These are phyloP conservation scores for Paecilomyces niveus DNA, from an alignment of 2,329 filamentous ascomycete genomes.

Conservation along the genomic window DNA sequence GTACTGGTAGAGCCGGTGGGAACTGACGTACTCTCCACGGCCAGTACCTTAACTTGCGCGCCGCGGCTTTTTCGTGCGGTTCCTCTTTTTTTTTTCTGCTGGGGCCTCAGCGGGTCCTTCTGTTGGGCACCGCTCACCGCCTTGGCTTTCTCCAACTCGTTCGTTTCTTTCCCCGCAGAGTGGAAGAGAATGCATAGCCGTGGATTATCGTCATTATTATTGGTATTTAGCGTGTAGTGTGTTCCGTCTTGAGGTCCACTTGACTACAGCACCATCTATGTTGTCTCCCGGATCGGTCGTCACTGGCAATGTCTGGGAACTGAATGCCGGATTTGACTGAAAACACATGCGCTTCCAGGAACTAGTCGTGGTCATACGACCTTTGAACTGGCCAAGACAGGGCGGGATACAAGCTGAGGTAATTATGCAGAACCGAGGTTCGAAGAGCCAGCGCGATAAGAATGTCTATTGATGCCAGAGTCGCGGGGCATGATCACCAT, in stretches of 20 bases:
- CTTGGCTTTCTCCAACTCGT: background rate
- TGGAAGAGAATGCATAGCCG: background rate
- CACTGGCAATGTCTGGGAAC: background rate
- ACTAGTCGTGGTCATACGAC: background rate
- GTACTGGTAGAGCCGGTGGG: background rate
- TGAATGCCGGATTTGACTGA: background rate
- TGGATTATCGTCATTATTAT: background rate
- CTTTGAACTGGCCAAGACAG: background rate
- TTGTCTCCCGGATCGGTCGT: background rate
- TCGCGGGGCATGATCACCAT: background rate
- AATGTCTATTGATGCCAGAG: background rate
- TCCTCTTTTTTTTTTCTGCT: conserved; percentile 1
- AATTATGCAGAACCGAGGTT: background rate
- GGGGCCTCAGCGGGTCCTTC: background rate
- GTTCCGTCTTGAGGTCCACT: background rate
- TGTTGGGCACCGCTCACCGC: conserved; percentile 6
- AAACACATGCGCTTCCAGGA: background rate
- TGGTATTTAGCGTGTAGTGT: background rate
- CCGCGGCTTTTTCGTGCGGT: conserved; percentile 15
- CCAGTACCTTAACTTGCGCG: background rate
- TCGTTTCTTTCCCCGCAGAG: background rate
- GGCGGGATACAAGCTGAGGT: background rate
- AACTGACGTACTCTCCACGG: background rate
- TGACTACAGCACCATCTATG: background rate
- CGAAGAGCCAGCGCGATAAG: background rate